Base-by-base conservation (phyloP, 2,329 filamentous ascomycete genomes). In the Penicillium frequentans region DNA sequence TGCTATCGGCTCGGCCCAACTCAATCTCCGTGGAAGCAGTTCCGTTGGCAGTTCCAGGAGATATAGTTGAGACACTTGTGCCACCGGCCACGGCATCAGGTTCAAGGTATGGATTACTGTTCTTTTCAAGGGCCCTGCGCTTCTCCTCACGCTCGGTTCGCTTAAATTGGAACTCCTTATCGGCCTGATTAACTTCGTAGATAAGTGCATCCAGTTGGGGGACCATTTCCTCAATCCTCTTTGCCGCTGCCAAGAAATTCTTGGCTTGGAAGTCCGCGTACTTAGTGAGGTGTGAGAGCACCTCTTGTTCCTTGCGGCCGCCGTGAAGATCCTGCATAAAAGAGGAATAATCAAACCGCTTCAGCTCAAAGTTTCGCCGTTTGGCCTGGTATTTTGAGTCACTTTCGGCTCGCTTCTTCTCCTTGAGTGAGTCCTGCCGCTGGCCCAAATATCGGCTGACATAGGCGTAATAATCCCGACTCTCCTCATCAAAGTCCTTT, bases 301-400 rank as follows among this genome's bases (percentile, higher is more conserved):
- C 90, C 73, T 99, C 95, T 70, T 98, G 95, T 68, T 99, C 95
- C 73, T 98, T 99, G 61, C 95, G 88, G n/a, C 95, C 95, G 29
- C 95, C 95, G 62, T 98, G 95, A n/a, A 99, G 82, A 78, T 99
- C 95, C 69, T 98, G 93, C 90, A 99, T 96, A 71, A 98, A 99
- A 14, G 91, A 96, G 3, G 93, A 98, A 73, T 99, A 99, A 75
- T 99, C 96, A 69, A 99, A 99, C 10, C 96, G 88, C 78, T 96
- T 97, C 56, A 99, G 83, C 78, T 99, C 95, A 69, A 99, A 99
- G 65, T 92, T 96, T 45, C 91, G 88, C 64, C 93, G 86, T 79
- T 98, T 98, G 46, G 84, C 87, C 73, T 98, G 93, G 71, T 98
- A 99, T 71, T 99, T 99, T 31, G 90, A 90, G 73, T 99, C 95